phyloP scores from a whole-genome alignment of 148 eudicot genomes.

The Camellia lanceoleosa region DNA sequence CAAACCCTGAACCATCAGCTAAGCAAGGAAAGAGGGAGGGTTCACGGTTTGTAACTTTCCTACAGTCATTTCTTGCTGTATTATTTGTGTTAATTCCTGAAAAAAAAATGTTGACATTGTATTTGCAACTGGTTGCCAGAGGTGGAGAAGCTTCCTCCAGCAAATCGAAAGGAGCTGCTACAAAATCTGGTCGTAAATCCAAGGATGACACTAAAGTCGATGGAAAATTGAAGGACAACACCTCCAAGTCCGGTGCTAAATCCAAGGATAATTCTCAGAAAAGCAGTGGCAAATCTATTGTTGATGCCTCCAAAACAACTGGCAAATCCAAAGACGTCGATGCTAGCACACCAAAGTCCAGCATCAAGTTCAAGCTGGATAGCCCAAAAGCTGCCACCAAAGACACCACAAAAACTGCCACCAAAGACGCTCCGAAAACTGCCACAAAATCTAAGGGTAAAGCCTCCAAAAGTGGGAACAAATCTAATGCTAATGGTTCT shows the following conservation, averaged over 20 bases:
- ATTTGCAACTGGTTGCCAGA: conserved; percentile 18
- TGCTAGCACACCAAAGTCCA: conserved; percentile 25
- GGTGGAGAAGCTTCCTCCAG: conserved; percentile 40
- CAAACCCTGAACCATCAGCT: conserved; percentile 23
- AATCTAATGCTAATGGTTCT: conserved; percentile 29
- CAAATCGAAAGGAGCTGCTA: conserved; percentile 43
- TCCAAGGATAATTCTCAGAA: conserved; percentile 7
- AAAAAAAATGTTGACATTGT: not conserved
- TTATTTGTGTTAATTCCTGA: conserved; percentile 1
- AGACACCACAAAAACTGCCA: not conserved
- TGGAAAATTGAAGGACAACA: conserved; percentile 25
- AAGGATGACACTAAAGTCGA: conserved; percentile 39
- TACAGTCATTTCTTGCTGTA: not conserved
- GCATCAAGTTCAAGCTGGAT: conserved; percentile 29
- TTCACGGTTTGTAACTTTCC: conserved; percentile 40
- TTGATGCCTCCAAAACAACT: conserved; percentile 13
- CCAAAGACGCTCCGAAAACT: conserved; percentile 25
- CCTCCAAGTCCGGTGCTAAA: conserved; percentile 26
- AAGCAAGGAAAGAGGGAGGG: conserved; percentile 39
- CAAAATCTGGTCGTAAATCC: conserved; percentile 36
- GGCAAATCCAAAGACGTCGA: conserved; percentile 37
- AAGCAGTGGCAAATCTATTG: conserved; percentile 15
- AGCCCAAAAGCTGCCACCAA: conserved; percentile 15
- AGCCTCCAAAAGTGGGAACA: conserved; percentile 35
- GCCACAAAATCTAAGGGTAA: conserved; percentile 47